Base-by-base conservation (phyloP, 2,329 filamentous ascomycete genomes). In the Fusarium fujikuroi region DNA sequence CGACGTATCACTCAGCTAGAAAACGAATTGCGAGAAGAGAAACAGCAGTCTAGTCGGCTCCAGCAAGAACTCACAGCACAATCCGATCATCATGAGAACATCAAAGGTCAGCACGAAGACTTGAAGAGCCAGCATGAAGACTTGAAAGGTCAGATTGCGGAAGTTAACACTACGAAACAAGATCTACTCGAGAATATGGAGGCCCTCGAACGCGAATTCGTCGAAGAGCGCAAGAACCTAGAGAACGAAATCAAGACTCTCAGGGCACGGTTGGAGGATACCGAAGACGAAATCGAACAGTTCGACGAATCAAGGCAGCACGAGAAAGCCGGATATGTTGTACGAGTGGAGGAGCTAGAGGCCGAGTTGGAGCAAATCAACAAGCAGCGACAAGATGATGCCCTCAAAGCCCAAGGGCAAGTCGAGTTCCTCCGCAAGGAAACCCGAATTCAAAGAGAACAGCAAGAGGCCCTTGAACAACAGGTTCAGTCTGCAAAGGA, bases 121-220 rank as follows among this genome's bases (percentile, higher is more conserved):
- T 62, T 89, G 79, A 91, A 88, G 83, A 88, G 85, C 77, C 92
- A 91, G 76, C 66, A 73, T 60, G 70, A 73, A 39, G 87, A 90
- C 75, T 89, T 89, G 79, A 91, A 88, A 83, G 89, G 85, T 77
- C 92, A 91, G 76, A 89, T 97, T 69, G 91, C 96, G 72, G 95
- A 98, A 81, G 93, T 90, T 10, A 94, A 96, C 76, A 95, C 94
- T 6, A 98, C 93, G 2, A 99, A 99, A 81, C 93, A 93, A 76
- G 96, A 98, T 81, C 89, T 99, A 15, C 91, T 99, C 83, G 92
- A 94, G 73, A 99, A 99, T 78, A 94, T 99, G 84, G 95, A 98
- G 79, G 92, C 95, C 18, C 89, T 97, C 73, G 94, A 98, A 81
- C 91, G 90, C 32, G 96, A 98, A 78, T 98, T 97, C 75, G 87